These are phyloP conservation scores for Sordaria brevicollis DNA, from an alignment of 495 filamentous ascomycete genomes.

Conservation along the genomic window DNA sequence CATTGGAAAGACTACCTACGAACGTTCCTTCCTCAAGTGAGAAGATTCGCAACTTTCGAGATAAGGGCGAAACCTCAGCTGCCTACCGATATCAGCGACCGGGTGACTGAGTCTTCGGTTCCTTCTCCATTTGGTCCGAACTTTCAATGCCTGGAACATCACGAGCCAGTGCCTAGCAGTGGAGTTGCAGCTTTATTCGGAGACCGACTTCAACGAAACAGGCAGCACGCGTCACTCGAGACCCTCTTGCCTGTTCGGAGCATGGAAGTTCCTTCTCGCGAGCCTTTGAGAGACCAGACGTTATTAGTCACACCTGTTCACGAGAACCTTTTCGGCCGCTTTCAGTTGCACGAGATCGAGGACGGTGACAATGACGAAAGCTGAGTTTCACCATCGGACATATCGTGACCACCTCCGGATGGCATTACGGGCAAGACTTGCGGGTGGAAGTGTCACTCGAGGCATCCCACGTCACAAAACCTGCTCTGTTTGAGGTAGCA, in stretches of 20 bases:
- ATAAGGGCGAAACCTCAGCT: neutral
- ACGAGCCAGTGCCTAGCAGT: neutral
- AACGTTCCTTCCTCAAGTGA: neutral
- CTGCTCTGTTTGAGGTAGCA: neutral
- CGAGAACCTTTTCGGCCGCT: neutral
- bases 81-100: neutral
- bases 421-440: neutral
- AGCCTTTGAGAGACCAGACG: neutral
- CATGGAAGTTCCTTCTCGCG: neutral
- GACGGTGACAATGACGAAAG: neutral
- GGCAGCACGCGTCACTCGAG: neutral
- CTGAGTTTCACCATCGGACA: neutral
- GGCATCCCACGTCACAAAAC: neutral
- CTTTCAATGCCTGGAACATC: neutral
- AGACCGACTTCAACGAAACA: neutral
- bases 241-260: neutral
- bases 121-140: neutral
- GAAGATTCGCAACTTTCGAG: neutral
- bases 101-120: neutral
- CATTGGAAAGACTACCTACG: neutral
- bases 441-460: neutral
- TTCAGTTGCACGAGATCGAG: neutral
- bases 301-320: neutral
- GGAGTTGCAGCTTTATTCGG: neutral
- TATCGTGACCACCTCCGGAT: neutral